Evolutionary conservation across 1,284 basidiomycete genomes (phyloP).

Genomic region (Chiua sp.): DNA sequence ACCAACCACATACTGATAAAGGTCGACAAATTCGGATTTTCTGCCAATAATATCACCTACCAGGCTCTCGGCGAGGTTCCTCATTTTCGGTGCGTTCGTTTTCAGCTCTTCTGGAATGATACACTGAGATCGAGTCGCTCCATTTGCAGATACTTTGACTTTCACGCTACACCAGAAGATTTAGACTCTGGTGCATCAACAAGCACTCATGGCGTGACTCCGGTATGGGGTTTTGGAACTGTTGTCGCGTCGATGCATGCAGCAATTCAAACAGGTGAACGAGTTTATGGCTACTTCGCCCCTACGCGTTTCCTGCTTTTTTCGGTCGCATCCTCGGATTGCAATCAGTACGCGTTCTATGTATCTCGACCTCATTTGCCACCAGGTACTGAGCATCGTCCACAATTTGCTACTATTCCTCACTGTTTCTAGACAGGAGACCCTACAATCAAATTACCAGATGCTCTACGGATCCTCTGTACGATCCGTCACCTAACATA

Average conservation of each 20-base stretch:
- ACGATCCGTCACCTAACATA: conserved; percentile 45
- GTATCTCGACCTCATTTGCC: conserved; percentile 63
- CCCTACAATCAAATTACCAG: conserved; percentile 70
- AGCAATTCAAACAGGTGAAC: conserved; percentile 54
- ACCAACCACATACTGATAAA: conserved; percentile 58
- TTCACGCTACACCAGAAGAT: conserved; percentile 51
- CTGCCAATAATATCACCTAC: conserved; percentile 67
- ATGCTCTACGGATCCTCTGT: conserved; percentile 58
- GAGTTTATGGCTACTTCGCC: conserved; percentile 67
- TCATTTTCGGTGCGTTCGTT: conserved; percentile 55
- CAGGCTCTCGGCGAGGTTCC: conserved; percentile 64
- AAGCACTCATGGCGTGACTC: conserved; percentile 61
- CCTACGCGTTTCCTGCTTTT: conserved; percentile 60
- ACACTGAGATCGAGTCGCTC: background rate
- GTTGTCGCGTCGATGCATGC: conserved; percentile 53
- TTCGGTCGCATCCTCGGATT: conserved; percentile 51
- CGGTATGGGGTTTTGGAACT: conserved; percentile 71
- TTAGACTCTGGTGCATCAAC: conserved; percentile 40
- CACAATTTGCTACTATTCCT: background rate
- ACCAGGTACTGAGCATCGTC: conserved; percentile 43
- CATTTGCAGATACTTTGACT: conserved; percentile 66
- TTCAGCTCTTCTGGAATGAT: background rate
- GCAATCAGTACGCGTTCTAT: conserved; percentile 58
- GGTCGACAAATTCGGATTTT: conserved; percentile 68
- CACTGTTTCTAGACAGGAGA: conserved; percentile 51